Base-by-base conservation (phyloP, 805 yeast species). In the Dipodascopsis tothii region DNA sequence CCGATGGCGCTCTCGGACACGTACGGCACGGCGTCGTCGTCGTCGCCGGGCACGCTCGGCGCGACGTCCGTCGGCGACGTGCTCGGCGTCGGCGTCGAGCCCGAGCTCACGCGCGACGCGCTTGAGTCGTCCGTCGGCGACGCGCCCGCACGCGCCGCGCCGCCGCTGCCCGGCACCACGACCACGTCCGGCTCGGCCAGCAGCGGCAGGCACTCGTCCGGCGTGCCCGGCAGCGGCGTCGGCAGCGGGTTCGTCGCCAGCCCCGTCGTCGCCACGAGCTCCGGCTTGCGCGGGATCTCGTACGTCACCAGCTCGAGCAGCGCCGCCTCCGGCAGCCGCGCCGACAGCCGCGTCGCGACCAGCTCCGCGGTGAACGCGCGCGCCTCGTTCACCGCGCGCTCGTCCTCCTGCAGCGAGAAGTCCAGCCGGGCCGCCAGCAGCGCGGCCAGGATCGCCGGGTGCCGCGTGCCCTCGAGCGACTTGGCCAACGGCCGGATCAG, bases 301-400 rank as follows among this genome's bases (percentile, higher is more conserved):
- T 46, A 50, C 11, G 51, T 45, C 28, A 42, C 45, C 33, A 35
- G 39, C 20, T 39, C 42, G 30, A 44, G 49, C 40, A 46, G 41
- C 19, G 47, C 53, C 6, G 40, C 40, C 43, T 48, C 48, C 5
- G 57, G 48, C n/a, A 60, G 33, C 43, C 53, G 48, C 20, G 50
- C 49, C 16, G 62, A 46, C 35, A 47, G 57, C n/a, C 58, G 49
- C 20, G 46, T 45, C 1, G 64, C 60, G 6, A 60, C 53, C 4
- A 60, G 45, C 37, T 60, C 64, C 5, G 60, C 59, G 1, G 62
- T 57, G 30, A n/a, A 46, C 2, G 61, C 59, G 14, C 64, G 41
- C 3, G 64, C 61, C 22, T 58, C 54, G 25, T 51, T 49, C 4
- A 60, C 44, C 11, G 60, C 60, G 3, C 52, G 46, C 17, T 53